Evolutionary conservation across 2,329 filamentous ascomycete species (phyloP).

Genomic region (Phaeosphaeriaceae sp.): DNA sequence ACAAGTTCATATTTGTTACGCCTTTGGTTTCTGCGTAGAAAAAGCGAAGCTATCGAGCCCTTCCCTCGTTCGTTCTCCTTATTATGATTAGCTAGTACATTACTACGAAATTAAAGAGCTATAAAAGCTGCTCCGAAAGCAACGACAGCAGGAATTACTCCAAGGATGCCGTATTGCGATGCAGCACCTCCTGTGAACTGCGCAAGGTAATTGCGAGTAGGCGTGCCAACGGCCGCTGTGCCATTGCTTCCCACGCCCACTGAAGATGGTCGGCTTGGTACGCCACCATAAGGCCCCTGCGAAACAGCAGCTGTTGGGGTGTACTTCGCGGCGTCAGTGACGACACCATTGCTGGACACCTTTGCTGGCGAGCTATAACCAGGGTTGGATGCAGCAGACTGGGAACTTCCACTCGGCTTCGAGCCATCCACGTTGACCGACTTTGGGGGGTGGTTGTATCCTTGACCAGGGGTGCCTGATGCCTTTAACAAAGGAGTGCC

Average conservation of each 20-base stretch:
- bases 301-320: background rate
- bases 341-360: background rate
- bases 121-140: background rate
- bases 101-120: background rate
- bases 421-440: background rate
- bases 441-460: background rate
- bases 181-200: background rate
- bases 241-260: background rate
- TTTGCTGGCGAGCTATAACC: background rate
- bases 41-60: no score
- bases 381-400: background rate
- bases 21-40: no score
- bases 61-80: no score
- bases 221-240: background rate
- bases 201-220: background rate
- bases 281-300: background rate
- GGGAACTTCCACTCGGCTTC: background rate
- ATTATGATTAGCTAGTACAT: background rate
- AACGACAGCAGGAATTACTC: background rate
- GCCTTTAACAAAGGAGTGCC: background rate
- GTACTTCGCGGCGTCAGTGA: background rate
- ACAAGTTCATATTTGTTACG: no score
- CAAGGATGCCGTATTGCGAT: background rate
- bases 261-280: background rate
- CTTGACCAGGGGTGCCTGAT: background rate